phyloP scores from a whole-genome alignment of 2,329 filamentous ascomycete species.

The Elsinoe australis region DNA sequence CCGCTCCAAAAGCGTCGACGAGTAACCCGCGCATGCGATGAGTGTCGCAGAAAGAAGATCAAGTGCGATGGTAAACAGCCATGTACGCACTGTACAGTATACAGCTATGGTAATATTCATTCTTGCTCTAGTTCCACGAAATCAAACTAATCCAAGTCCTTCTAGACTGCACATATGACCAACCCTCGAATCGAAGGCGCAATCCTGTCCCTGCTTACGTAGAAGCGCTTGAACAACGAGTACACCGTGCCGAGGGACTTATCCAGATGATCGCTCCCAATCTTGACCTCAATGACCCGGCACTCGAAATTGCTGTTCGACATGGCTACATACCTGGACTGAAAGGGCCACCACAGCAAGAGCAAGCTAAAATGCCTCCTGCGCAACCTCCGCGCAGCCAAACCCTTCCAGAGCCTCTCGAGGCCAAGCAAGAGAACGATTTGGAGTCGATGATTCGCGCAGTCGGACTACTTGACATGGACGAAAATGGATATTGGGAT shows the following conservation, averaged over 20 bases:
- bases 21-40: constrained; percentile 81
- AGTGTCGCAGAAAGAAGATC: constrained; percentile 64
- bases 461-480: constrained; percentile 81
- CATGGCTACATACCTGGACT: constrained; percentile 33
- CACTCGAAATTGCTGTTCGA: constrained; percentile 62
- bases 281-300: constrained; percentile 76
- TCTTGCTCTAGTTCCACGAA: too few species aligned
- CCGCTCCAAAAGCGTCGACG: constrained; percentile 62
- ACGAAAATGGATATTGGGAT: constrained; percentile 87
- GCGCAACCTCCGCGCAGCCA: constrained; percentile 19
- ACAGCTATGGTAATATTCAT: constrained; percentile 99
- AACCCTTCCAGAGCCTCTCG: constrained; percentile 36
- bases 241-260: constrained; percentile 75
- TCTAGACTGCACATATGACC: constrained; percentile 87
- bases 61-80: constrained; percentile 50
- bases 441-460: constrained; percentile 93
- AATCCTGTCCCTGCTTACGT: constrained; percentile 91
- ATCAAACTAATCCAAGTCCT: constrained; percentile 5
- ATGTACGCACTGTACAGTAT: constrained; percentile 88
- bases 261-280: constrained; percentile 74
- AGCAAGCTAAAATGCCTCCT: neutral
- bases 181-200: constrained; percentile 81
- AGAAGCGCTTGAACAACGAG: constrained; percentile 73
- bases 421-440: constrained; percentile 50
- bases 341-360: constrained; percentile 26